Conservation (phyloP, 2,329 filamentous ascomycete genomes). For the Talaromyces rugulosus region DNA sequence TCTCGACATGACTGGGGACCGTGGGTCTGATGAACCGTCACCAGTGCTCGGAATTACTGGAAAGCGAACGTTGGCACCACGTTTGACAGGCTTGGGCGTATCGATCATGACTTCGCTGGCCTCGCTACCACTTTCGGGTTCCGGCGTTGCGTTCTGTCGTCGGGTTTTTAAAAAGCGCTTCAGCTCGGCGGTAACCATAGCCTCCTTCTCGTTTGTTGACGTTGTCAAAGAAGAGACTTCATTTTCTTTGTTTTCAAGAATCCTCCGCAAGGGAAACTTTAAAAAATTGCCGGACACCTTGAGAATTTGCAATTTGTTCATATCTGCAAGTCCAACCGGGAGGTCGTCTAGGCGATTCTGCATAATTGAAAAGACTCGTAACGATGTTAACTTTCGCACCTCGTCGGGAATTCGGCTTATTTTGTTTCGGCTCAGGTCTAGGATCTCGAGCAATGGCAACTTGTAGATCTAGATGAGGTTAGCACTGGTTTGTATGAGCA, state of each 20-base stretch:
- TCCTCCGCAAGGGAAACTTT: conserved; percentile 69
- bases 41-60: conserved; percentile 50
- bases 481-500: conserved; percentile 13
- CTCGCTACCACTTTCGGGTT: conserved; percentile 46
- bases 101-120: conserved; percentile 66
- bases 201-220: conserved; percentile 58
- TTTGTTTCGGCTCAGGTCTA: conserved; percentile 87
- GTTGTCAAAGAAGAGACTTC: conserved; percentile 55
- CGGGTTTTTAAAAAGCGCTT: conserved; percentile 54
- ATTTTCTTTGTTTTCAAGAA: conserved; percentile 62
- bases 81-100: conserved; percentile 66
- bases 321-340: conserved; percentile 79
- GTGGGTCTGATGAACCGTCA: conserved; percentile 64
- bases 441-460: conserved; percentile 80
- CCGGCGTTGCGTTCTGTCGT: conserved; percentile 34
- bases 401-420: conserved; percentile 72
- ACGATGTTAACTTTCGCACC: conserved; percentile 72
- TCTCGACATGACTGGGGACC: conserved; percentile 63
- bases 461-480: conserved; percentile 66
- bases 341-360: conserved; percentile 83
- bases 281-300: conserved; percentile 88
- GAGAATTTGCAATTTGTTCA: conserved; percentile 81
- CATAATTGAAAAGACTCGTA: conserved; percentile 84
- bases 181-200: conserved; percentile 56
- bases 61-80: conserved; percentile 53